phyloP scores from a whole-genome alignment of 2,329 filamentous ascomycete species.

The Scleromitrula shiraiana region DNA sequence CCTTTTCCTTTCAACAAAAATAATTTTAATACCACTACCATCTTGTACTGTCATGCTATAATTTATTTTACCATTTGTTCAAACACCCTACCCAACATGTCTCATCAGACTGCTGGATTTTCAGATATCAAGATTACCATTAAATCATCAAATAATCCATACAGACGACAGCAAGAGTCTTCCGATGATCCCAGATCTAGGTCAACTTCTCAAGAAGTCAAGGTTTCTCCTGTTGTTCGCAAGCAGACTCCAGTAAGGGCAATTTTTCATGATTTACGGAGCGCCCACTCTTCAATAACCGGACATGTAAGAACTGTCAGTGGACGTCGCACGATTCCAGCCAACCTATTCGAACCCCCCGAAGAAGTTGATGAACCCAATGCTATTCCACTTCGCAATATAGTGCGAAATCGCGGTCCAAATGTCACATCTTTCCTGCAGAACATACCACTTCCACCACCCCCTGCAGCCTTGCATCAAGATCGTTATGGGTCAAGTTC shows the following conservation, averaged over 20 bases:
- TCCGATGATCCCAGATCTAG: constrained; percentile 1
- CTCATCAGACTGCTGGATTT: not conserved
- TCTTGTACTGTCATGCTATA: too few relatives aligned
- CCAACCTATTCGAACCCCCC: constrained; percentile 3
- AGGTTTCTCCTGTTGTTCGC: not conserved
- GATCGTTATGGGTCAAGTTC: constrained; percentile 1
- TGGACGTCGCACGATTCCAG: constrained; percentile 1
- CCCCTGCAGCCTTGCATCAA: constrained; percentile 6
- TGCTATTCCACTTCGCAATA: constrained; percentile 19
- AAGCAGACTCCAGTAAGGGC: constrained; percentile 18
- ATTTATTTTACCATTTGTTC: too few relatives aligned
- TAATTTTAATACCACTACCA: too few relatives aligned
- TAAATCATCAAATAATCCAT: not conserved
- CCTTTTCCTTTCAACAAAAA: too few relatives aligned
- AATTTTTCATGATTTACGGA: constrained; percentile 25
- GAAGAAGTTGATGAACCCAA: constrained; percentile 15
- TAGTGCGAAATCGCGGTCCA: constrained; percentile 4
- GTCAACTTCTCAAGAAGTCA: constrained; percentile 2
- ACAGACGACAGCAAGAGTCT: not conserved
- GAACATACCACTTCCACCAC: constrained; percentile 13
- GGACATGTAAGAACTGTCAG: constrained; percentile 16
- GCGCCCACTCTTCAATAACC: constrained; percentile 26
- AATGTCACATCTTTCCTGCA: constrained; percentile 8
- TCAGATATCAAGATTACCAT: not conserved
- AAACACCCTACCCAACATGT: not conserved